These are phyloP conservation scores for Byssothecium circinans DNA, from an alignment of 2,329 filamentous ascomycete species.

Conservation along the genomic window DNA sequence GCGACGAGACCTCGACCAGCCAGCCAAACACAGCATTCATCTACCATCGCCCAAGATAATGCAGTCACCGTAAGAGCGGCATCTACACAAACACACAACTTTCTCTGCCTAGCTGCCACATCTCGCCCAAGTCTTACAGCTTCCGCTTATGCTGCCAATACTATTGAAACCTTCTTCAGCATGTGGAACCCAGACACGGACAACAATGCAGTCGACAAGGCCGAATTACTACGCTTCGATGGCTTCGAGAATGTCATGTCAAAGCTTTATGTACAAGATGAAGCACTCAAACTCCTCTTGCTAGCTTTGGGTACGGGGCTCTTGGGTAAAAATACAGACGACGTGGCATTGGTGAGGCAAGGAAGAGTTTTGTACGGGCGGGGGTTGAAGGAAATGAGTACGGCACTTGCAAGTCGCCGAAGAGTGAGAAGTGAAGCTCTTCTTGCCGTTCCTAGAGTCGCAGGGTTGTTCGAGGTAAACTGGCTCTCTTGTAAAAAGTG, in stretches of 20 bases:
- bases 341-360: conserved; percentile 19
- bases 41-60: background rate
- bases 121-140: conserved; percentile 18
- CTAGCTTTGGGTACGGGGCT: conserved; percentile 29
- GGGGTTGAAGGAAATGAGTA: conserved; percentile 25
- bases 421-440: conserved; percentile 25
- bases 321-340: conserved; percentile 20
- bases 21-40: background rate
- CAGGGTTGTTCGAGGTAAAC: conserved; percentile 23
- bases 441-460: conserved; percentile 27
- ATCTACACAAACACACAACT: background rate
- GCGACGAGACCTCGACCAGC: background rate
- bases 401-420: conserved; percentile 19
- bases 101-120: background rate
- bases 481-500: background rate
- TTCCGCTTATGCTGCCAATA: conserved; percentile 28
- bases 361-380: conserved; percentile 29
- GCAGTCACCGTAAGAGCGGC: background rate
- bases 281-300: conserved; percentile 26
- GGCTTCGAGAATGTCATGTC: conserved; percentile 20
- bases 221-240: conserved; percentile 1
- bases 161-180: conserved; percentile 23
- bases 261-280: conserved; percentile 21
- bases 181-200: conserved; percentile 22
- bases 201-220: conserved; percentile 8